phyloP scores from a whole-genome alignment of 805 yeast species.

The Sugiyamaella smithiae region DNA sequence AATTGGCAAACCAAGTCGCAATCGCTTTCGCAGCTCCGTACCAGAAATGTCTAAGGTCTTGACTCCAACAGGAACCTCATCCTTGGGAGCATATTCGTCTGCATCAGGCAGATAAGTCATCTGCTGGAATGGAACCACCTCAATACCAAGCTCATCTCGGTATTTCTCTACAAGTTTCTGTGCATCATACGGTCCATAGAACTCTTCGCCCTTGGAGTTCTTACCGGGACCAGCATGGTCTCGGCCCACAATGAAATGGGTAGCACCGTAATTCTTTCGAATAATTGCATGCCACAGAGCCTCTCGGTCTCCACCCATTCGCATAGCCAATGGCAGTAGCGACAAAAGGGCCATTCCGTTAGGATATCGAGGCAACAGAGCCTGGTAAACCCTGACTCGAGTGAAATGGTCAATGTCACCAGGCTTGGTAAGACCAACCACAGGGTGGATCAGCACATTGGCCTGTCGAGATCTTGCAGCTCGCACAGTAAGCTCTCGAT shows the following conservation, averaged over 20 bases:
- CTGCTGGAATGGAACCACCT: slow-evolving; percentile 95
- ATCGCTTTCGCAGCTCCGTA: slow-evolving; percentile 85
- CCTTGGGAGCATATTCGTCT: slow-evolving; percentile 93
- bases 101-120: slow-evolving; percentile 94
- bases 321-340: slow-evolving; percentile 90
- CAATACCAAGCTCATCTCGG: slow-evolving; percentile 76
- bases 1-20: slow-evolving; percentile 80
- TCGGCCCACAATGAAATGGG: slow-evolving; percentile 96
- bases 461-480: slow-evolving; percentile 94
- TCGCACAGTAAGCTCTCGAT: slow-evolving; percentile 90
- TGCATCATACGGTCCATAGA: slow-evolving; percentile 97
- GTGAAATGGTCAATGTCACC: slow-evolving; percentile 98
- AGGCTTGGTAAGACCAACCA: slow-evolving; percentile 94
- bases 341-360: slow-evolving; percentile 90
- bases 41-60: slow-evolving; percentile 91
- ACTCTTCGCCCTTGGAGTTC: slow-evolving; percentile 84
- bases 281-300: slow-evolving; percentile 98
- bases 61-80: slow-evolving; percentile 75
- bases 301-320: slow-evolving; percentile 99
- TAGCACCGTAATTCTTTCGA: slow-evolving; percentile 94
- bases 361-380: slow-evolving; percentile 88
- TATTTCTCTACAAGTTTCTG: slow-evolving; percentile 79
- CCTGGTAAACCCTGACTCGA: slow-evolving; percentile 91
- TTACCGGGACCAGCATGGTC: slow-evolving; percentile 97
- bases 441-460: slow-evolving; percentile 89